Evolutionary conservation across 116 monocot genomes (phyloP), one percentile per base, ranked within the genome.

Genomic region (Cymodocea nodosa): DNA sequence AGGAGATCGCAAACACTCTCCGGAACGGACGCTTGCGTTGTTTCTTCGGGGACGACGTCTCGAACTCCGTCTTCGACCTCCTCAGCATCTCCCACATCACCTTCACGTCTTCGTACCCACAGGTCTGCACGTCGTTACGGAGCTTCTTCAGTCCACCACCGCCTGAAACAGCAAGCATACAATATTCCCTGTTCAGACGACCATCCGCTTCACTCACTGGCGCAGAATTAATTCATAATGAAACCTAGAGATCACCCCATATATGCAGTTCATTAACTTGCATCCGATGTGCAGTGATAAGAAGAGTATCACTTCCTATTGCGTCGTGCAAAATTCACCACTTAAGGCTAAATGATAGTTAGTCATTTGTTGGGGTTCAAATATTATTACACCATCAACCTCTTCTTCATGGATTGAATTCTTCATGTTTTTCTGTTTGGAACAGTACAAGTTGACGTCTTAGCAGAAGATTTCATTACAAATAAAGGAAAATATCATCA

Each of bases 41-140:
- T 44, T 66, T 58, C 13, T 57, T 23, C 18, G 56, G 52, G 9
- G 52, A 22, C 11, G 16, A 51, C 20, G 60, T 54, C 23, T 79
- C 73, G 52, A 51, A 36, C 63, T 83, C 76, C 79, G 51, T 60
- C 70, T 79, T 75, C n/a, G 64, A 67, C 16, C 72, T 66, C 18
- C 73, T 55, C 62, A 83, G 53, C 59, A 83, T 83, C 51, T 80
- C 80, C 83, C 80, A 83, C 83, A 83, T 83, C 68, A 83, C 80
- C 62, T 74, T 73, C 50, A 83, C 80, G 24, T 83, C 83, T 35
- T 74, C 49, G 22, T 83, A 83, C 48, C 67, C 76, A 36, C 83
- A 83, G 50, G 63, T 83, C 35, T 80, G 76, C 17, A 83, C 76
- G 71, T 80, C 80, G 51, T 76, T 73, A 36, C 68, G 76, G 18